phyloP scores from a whole-genome alignment of 768 basidiomycete species.

The Tremella yokohamensis region DNA sequence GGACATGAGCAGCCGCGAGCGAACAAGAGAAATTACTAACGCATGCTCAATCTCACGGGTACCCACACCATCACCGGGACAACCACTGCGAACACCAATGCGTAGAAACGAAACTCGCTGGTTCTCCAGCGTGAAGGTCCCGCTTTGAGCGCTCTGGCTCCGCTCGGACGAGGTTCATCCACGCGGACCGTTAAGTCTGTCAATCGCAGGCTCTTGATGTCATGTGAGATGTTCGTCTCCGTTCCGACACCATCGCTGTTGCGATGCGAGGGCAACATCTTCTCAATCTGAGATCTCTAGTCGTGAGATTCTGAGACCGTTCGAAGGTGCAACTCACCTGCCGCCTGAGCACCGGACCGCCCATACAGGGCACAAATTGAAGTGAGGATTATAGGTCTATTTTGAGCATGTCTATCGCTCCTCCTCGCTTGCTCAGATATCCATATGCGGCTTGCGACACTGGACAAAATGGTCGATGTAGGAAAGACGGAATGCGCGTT shows the following conservation, averaged over 20 bases:
- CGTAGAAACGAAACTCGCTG: slow-evolving; percentile 76
- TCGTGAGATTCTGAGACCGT: too few relatives aligned
- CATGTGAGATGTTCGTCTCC: too few relatives aligned
- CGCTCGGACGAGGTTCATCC: background rate
- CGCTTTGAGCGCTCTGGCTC: slow-evolving; percentile 5
- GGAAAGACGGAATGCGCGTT: too few relatives aligned
- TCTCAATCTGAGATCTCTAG: slow-evolving; percentile 1
- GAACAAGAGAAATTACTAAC: slow-evolving; percentile 57
- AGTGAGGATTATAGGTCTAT: too few relatives aligned
- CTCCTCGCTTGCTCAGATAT: too few relatives aligned
- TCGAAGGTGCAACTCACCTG: too few relatives aligned
- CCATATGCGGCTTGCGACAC: too few relatives aligned
- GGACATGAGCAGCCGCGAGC: slow-evolving; percentile 7
- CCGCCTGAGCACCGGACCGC: too few relatives aligned
- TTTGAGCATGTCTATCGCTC: too few relatives aligned
- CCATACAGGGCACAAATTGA: too few relatives aligned
- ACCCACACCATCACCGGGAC: slow-evolving; percentile 74
- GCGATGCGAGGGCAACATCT: slow-evolving; percentile 10
- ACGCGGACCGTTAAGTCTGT: background rate
- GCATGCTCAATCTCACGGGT: slow-evolving; percentile 66
- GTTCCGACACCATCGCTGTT: too few relatives aligned
- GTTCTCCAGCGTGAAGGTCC: slow-evolving; percentile 67
- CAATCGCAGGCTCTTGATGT: background rate
- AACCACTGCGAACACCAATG: slow-evolving; percentile 59
- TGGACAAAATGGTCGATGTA: too few relatives aligned